A percentile compares a stretch with the other conserved stretches of the same genome.
phyloP scores from a whole-genome alignment of 257 asterid genomes.

The Perilla frutescens region DNA sequence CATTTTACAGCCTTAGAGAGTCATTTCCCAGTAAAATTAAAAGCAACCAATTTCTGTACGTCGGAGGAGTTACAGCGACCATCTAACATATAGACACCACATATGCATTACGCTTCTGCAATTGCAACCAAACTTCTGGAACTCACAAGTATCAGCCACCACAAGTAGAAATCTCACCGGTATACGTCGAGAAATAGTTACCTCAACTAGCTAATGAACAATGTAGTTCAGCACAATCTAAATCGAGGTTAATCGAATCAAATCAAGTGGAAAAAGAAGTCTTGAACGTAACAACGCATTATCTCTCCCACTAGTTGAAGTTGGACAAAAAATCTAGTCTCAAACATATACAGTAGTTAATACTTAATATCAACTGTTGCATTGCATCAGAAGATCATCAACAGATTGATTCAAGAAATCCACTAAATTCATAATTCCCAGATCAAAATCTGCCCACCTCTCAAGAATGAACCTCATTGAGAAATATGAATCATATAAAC shows the following conservation, averaged over 20 bases:
- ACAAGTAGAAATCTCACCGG: background rate
- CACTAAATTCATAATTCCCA: slow-evolving; percentile 28
- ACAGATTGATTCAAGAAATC: slow-evolving; percentile 28
- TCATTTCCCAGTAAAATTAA: background rate
- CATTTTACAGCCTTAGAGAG: slow-evolving; percentile 9
- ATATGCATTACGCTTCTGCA: background rate
- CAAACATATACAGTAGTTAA: background rate
- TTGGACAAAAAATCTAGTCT: background rate
- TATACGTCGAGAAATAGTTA: background rate
- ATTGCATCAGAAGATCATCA: slow-evolving; percentile 32
- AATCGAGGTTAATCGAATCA: slow-evolving; percentile 9
- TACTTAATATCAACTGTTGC: slow-evolving; percentile 27
- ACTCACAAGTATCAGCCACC: slow-evolving; percentile 6
- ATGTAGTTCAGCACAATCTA: slow-evolving; percentile 22
- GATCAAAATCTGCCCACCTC: slow-evolving; percentile 7
- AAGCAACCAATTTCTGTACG: background rate
- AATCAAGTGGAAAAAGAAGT: background rate
- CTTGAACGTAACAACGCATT: background rate
- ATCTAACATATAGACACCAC: background rate
- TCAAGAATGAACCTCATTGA: slow-evolving; percentile 28
- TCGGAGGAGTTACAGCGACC: background rate
- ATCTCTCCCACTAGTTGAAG: background rate
- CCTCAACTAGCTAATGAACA: slow-evolving; percentile 14
- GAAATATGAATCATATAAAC: slow-evolving; percentile 12
- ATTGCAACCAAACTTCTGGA: slow-evolving; percentile 4